Evolutionary conservation across 2,329 filamentous ascomycete genomes (phyloP).

Genomic region (Monilinia vaccinii-corymbosi): DNA sequence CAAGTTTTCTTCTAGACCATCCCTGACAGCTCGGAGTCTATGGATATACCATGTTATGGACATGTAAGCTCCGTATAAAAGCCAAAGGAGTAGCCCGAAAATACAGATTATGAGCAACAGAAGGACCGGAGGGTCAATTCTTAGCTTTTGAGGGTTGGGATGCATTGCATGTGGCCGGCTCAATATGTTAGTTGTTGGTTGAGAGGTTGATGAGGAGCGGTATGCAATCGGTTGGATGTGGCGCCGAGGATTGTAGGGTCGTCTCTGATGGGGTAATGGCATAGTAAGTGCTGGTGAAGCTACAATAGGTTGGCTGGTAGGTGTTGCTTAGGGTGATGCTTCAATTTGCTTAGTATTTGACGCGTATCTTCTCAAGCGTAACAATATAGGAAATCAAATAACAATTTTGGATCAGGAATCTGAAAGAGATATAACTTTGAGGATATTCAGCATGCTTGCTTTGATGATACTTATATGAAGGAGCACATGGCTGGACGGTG

Average conservation of each 20-base stretch:
- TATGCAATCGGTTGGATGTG: background rate
- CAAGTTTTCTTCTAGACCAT: background rate
- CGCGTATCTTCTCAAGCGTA: background rate
- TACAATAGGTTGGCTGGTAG: background rate
- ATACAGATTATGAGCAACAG: background rate
- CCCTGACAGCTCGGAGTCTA: background rate
- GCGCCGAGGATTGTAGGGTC: background rate
- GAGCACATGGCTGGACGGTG: background rate
- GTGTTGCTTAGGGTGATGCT: background rate
- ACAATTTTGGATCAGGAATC: background rate
- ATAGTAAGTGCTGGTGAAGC: background rate
- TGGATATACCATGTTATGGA: background rate
- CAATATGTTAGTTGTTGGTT: background rate
- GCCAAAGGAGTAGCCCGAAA: background rate
- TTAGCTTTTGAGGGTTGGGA: background rate
- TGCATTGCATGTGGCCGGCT: slow-evolving; percentile 1
- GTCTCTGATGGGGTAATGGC: background rate
- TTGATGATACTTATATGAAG: background rate
- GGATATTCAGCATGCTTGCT: background rate
- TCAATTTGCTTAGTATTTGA: background rate
- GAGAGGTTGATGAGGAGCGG: background rate
- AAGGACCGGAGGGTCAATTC: background rate
- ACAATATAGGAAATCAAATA: background rate
- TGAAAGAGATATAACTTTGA: background rate
- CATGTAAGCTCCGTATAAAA: background rate